These are phyloP conservation scores for Saccharomycopsis capsularis DNA, from an alignment of 805 yeast species.

Conservation along the genomic window DNA sequence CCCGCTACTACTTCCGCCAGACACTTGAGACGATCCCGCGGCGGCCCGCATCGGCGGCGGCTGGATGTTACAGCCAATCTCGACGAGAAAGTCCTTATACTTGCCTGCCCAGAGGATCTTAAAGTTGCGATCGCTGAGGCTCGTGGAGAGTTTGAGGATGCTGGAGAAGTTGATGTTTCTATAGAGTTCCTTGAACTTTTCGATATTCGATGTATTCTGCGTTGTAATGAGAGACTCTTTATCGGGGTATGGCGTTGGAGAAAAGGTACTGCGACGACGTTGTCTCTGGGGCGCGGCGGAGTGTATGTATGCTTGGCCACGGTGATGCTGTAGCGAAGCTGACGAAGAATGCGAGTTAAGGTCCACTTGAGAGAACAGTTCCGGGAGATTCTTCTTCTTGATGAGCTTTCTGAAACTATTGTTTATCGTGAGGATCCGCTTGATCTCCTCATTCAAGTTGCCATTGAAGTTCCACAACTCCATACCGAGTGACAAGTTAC, in stretches of 20 bases:
- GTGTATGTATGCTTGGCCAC: not conserved
- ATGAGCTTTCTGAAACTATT: not conserved
- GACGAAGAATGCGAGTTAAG: not conserved
- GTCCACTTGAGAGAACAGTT: not conserved
- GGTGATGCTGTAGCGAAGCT: not conserved
- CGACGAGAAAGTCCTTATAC: constrained; percentile 64
- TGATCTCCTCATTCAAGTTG: constrained; percentile 27
- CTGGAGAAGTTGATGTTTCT: constrained; percentile 44
- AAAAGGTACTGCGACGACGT: too few species aligned
- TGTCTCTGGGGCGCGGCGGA: not conserved
- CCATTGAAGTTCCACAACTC: constrained; percentile 51
- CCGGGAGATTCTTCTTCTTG: constrained; percentile 1
- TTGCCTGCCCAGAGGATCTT: constrained; percentile 84
- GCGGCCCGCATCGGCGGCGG: too few species aligned
- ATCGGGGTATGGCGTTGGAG: too few species aligned
- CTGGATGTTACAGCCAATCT: constrained; percentile 14
- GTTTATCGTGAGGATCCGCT: constrained; percentile 3
- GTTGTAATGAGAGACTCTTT: not conserved
- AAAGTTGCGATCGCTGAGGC: constrained; percentile 53
- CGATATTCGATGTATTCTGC: constrained; percentile 8
- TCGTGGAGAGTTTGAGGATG: constrained; percentile 68
- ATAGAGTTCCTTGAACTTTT: constrained; percentile 17
- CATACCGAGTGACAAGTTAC: constrained; percentile 79
- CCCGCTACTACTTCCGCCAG: too few species aligned
- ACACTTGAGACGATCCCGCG: too few species aligned